Evolutionary conservation across 495 filamentous ascomycete genomes (phyloP), one percentile per base, ranked within the genome.

Genomic region (Penicillium paxilli): DNA sequence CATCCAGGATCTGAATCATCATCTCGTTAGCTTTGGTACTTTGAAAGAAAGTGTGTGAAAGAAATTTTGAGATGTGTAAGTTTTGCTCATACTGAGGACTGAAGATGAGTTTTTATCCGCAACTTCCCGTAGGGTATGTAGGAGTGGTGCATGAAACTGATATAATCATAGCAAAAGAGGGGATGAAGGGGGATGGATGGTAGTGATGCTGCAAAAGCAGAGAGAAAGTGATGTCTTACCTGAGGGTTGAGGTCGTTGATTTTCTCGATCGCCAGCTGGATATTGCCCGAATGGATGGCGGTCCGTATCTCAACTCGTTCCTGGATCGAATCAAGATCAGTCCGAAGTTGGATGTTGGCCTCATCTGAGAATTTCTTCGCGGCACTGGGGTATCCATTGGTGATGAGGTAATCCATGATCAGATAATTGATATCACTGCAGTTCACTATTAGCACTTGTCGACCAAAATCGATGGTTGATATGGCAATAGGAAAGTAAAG

Each of bases 91-190:
- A 89, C 83, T 91, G 84, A 91, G 83, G 86, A 91, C 84, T 92
- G 87, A 92, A 89, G 89, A 87, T 84, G 87, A 86, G 87, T 90
- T 81, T 86, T 88, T 90, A 81, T 96, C 92, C 91, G 92, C 95
- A 90, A 81, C 70, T 83, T 83, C 85, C 67, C 83, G 72, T 77
- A 84, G 85, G 85, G 79, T 78, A 65, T 49, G 64, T 98, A 91
- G 88, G 93, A 91, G 93, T 98, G 93, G 93, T 99, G 95, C 92
- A 98, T 97, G 94, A 95, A 91, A 92, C 83, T 80, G 76, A 68
- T 90, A 76, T 95, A 96, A 98, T 97, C 93, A 91, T 92, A 77
- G 85, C 83, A 83, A 80, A 53, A 59, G 35, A 53, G 37, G 47
- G 11, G 54, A 21, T 37, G 28, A 14, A 10, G 30, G 16, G 16